These are phyloP conservation scores for Cydonia oblonga DNA, from an alignment of 331 rosid species.

Conservation along the genomic window DNA sequence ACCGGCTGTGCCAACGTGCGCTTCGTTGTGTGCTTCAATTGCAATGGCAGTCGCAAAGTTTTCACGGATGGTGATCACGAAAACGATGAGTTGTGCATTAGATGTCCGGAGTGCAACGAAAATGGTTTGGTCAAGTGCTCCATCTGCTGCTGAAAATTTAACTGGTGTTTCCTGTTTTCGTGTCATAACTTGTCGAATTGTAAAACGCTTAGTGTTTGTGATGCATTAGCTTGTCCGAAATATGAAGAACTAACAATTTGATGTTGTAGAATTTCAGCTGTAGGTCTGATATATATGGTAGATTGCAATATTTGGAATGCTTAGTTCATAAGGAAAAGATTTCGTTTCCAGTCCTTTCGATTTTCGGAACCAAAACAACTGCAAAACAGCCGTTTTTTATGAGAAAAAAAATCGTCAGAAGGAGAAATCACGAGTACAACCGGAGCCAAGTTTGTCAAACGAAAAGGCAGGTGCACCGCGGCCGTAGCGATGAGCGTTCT, in stretches of 20 bases:
- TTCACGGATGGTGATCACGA: constrained; percentile 16
- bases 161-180: not conserved
- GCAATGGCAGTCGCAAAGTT: constrained; percentile 45
- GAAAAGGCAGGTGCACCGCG: not conserved
- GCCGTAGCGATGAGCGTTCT: not conserved
- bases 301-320: not conserved
- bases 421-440: not conserved
- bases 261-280: not conserved
- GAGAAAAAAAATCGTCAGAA: not conserved
- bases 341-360: not conserved
- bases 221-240: not conserved
- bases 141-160: constrained; percentile 49
- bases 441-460: not conserved
- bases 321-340: not conserved
- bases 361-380: not conserved
- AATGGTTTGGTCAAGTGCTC: constrained; percentile 82
- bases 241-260: not conserved
- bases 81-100: constrained; percentile 18
- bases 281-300: not conserved
- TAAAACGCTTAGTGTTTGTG: not conserved
- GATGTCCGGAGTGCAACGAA: constrained; percentile 73
- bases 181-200: not conserved
- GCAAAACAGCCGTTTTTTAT: not conserved
- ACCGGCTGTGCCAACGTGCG: constrained; percentile 49
- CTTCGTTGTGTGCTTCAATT: constrained; percentile 37